Conservation (phyloP, 1,284 basidiomycete species). For the Ganoderma lingzhi region DNA sequence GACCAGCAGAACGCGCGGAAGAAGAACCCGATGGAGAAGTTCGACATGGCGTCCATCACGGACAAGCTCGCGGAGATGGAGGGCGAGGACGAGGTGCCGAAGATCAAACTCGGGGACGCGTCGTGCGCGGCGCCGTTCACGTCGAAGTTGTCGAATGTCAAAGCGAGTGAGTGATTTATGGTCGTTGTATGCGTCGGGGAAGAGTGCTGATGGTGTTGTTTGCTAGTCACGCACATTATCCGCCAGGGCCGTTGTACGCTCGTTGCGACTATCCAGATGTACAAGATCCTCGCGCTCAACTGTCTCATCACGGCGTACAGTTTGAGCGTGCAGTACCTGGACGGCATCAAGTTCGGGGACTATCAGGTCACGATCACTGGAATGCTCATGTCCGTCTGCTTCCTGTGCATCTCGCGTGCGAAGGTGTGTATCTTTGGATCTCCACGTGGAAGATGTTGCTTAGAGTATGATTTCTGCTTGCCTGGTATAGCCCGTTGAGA, state of each 20-base stretch:
- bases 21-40: constrained; percentile 93
- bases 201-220: constrained; percentile 21
- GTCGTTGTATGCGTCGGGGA: not conserved
- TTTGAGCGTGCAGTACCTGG: constrained; percentile 93
- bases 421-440: constrained; percentile 64
- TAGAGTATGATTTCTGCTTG: constrained; percentile 9
- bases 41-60: constrained; percentile 88
- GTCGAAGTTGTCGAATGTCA: constrained; percentile 92
- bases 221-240: constrained; percentile 91
- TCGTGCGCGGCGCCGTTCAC: constrained; percentile 98
- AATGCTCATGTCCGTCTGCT: constrained; percentile 97
- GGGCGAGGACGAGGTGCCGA: constrained; percentile 90
- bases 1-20: constrained; percentile 72
- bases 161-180: constrained; percentile 73
- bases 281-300: constrained; percentile 96
- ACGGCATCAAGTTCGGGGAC: constrained; percentile 98
- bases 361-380: constrained; percentile 94
- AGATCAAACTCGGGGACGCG: constrained; percentile 97
- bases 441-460: not conserved
- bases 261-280: constrained; percentile 98
- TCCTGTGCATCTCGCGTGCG: constrained; percentile 96
- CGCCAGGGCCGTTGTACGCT: constrained; percentile 96
- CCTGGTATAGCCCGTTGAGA: constrained; percentile 80
- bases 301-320: constrained; percentile 97
- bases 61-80: constrained; percentile 93